These are phyloP conservation scores for Aspergillus cristatus DNA, from an alignment of 495 filamentous ascomycete genomes.

Conservation along the genomic window DNA sequence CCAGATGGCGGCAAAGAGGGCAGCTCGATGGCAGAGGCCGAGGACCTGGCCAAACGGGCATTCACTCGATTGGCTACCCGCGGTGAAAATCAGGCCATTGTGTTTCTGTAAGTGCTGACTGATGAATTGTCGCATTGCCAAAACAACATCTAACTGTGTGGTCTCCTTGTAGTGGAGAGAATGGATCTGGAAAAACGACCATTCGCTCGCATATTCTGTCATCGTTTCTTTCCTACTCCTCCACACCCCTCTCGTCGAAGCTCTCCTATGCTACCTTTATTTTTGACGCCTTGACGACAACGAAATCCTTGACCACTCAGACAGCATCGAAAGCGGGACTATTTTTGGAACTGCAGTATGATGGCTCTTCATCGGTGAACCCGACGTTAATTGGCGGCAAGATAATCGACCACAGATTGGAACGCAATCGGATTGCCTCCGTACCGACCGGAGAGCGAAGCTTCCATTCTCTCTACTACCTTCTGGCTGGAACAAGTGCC, in stretches of 20 bases:
- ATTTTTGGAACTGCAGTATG: conserved; percentile 93
- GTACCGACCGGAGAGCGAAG: conserved; percentile 94
- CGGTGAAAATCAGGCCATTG: conserved; percentile 82
- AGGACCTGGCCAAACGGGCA: conserved; percentile 78
- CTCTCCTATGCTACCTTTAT: conserved; percentile 88
- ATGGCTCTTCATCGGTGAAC: conserved; percentile 69
- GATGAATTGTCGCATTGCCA: no score
- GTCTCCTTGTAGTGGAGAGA: conserved; percentile 63
- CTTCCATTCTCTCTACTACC: conserved; percentile 93
- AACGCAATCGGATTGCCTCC: conserved; percentile 78
- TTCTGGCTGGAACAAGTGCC: conserved; percentile 81
- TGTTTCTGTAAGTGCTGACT: conserved; percentile 69
- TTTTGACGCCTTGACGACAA: conserved; percentile 92
- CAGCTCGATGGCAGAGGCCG: conserved; percentile 76
- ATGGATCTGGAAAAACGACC: conserved; percentile 91
- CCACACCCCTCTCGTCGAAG: conserved; percentile 86
- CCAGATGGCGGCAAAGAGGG: conserved; percentile 83
- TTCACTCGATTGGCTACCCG: conserved; percentile 79
- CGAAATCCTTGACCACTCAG: conserved; percentile 91
- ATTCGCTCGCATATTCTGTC: conserved; percentile 80
- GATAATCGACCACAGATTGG: conserved; percentile 83
- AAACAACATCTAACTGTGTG: background rate
- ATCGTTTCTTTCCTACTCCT: conserved; percentile 73
- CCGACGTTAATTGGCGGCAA: conserved; percentile 89
- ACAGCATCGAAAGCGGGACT: conserved; percentile 93